Evolutionary conservation across 2,329 filamentous ascomycete species (phyloP).

Genomic region (Chaetomium sp.): DNA sequence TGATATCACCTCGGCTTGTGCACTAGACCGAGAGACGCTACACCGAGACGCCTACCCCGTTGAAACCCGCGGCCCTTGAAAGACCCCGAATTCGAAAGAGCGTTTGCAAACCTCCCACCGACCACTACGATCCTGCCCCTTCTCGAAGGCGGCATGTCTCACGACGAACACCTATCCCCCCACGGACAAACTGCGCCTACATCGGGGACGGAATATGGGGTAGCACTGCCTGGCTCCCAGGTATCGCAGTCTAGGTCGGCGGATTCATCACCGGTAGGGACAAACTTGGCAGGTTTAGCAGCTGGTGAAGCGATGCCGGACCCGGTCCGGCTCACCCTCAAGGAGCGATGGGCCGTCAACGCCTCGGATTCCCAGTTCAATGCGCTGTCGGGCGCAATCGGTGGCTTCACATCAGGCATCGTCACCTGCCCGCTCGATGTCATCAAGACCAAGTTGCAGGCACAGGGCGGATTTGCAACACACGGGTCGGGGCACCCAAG

Average conservation of each 20-base stretch:
- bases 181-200: slow-evolving; percentile 33
- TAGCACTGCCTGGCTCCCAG: slow-evolving; percentile 28
- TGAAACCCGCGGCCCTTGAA: slow-evolving; percentile 23
- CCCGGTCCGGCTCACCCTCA: slow-evolving; percentile 43
- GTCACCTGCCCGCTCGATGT: slow-evolving; percentile 97
- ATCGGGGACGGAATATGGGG: slow-evolving; percentile 37
- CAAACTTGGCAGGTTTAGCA: slow-evolving; percentile 20
- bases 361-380: slow-evolving; percentile 71
- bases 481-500: slow-evolving; percentile 49
- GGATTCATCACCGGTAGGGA: slow-evolving; percentile 9
- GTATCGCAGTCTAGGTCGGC: slow-evolving; percentile 27
- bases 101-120: slow-evolving; percentile 17
- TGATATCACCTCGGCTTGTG: slow-evolving; percentile 15
- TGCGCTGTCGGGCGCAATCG: slow-evolving; percentile 82
- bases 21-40: background rate
- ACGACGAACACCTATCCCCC: slow-evolving; percentile 46
- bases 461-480: slow-evolving; percentile 78
- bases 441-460: slow-evolving; percentile 97
- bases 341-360: slow-evolving; percentile 58
- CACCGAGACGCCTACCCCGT: background rate
- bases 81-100: slow-evolving; percentile 15
- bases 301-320: slow-evolving; percentile 35
- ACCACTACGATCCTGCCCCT: slow-evolving; percentile 10
- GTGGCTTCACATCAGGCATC: slow-evolving; percentile 89
- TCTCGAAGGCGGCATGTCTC: slow-evolving; percentile 50